Conservation (phyloP, 768 basidiomycete species). For the Gloeopeniophorella convolvens region DNA sequence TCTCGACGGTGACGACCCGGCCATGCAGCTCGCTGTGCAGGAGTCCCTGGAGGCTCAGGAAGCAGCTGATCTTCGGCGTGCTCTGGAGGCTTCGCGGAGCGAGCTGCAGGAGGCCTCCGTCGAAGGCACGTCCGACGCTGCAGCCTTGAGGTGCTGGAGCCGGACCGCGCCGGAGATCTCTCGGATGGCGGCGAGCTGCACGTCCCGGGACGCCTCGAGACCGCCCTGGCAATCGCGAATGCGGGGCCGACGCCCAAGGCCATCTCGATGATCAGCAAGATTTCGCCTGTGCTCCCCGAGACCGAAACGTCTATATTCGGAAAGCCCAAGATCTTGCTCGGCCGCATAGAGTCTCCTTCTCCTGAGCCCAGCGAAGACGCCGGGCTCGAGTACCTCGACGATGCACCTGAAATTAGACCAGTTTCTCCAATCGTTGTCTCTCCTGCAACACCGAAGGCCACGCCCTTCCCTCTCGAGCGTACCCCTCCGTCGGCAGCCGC, state of each 20-base stretch:
- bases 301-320: constrained; percentile 32
- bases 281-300: constrained; percentile 8
- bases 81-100: constrained; percentile 27
- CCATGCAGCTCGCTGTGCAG: constrained; percentile 54
- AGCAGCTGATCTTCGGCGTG: constrained; percentile 24
- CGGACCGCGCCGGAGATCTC: constrained; percentile 1
- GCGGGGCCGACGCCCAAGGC: constrained; percentile 35
- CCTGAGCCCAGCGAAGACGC: constrained; percentile 3
- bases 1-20: constrained; percentile 47
- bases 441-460: neutral
- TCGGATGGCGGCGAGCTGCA: constrained; percentile 42
- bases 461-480: neutral
- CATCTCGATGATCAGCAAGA: constrained; percentile 9
- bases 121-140: constrained; percentile 9
- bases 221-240: constrained; percentile 60
- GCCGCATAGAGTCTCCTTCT: neutral
- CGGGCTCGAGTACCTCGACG: constrained; percentile 13
- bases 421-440: neutral
- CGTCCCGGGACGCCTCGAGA: constrained; percentile 53
- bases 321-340: constrained; percentile 29
- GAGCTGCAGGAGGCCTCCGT: neutral
- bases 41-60: constrained; percentile 46
- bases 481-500: neutral
- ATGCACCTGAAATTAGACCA: neutral
- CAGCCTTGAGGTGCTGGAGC: constrained; percentile 8